phyloP scores from a whole-genome alignment of 345 rosid genomes.

The Lepidium africanum region DNA sequence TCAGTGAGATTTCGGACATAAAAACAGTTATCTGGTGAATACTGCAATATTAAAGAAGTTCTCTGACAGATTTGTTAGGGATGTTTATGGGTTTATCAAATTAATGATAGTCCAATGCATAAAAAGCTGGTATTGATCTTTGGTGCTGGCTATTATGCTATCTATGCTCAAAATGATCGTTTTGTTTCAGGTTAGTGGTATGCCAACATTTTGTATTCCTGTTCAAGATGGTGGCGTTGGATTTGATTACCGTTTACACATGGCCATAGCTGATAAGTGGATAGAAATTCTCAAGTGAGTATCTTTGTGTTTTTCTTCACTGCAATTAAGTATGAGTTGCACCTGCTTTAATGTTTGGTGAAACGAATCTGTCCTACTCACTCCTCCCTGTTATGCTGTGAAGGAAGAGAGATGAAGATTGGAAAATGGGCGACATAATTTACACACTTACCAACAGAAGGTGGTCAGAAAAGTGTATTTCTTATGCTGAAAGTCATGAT shows the following conservation, averaged over 20 bases:
- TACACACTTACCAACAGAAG: slow-evolving; percentile 79
- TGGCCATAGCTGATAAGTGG: slow-evolving; percentile 99
- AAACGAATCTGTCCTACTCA: neutral
- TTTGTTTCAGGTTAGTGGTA: slow-evolving; percentile 81
- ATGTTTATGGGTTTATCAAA: neutral
- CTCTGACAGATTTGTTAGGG: neutral
- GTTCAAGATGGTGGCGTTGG: slow-evolving; percentile 95
- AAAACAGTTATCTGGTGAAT: neutral
- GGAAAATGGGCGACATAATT: slow-evolving; percentile 75
- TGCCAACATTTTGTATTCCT: slow-evolving; percentile 92
- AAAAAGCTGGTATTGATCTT: neutral
- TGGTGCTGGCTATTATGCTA: neutral
- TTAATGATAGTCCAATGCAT: neutral
- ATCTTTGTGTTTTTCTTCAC: neutral
- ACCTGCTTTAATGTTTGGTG: neutral
- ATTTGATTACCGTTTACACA: slow-evolving; percentile 93
- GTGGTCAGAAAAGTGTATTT: slow-evolving; percentile 82
- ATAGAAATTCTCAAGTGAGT: slow-evolving; percentile 82
- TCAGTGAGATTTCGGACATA: neutral
- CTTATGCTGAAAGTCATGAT: slow-evolving; percentile 97
- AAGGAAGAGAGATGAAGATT: slow-evolving; percentile 85
- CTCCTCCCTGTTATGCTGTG: slow-evolving; percentile 18
- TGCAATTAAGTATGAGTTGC: neutral
- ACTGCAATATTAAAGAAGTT: neutral
- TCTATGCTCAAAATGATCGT: neutral